Percentiles rank a stretch among this genome's conserved stretches.
phyloP scores from a whole-genome alignment of 2,329 filamentous ascomycete genomes.

The Trichophyton equinum region DNA sequence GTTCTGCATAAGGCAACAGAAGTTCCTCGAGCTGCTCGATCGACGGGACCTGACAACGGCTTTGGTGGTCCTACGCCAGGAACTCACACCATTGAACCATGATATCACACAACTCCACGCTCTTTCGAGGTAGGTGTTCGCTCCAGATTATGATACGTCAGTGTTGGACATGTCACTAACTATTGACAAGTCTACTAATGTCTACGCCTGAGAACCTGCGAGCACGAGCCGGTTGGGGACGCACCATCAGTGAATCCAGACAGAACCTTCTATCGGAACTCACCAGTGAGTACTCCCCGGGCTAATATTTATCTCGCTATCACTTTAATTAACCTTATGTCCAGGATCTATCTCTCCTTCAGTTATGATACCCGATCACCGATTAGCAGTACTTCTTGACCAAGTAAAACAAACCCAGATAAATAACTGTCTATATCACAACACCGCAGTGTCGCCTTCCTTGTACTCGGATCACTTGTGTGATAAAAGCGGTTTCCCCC shows the following conservation, averaged over 20 bases:
- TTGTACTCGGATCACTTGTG: conserved; percentile 83
- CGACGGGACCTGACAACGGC: conserved; percentile 59
- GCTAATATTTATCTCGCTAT: background rate
- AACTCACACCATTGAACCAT: conserved; percentile 74
- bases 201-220: conserved; percentile 68
- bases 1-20: conserved; percentile 83
- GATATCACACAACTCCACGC: conserved; percentile 67
- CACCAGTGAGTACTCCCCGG: conserved; percentile 50
- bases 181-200: conserved; percentile 61
- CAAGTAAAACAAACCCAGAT: conserved; percentile 79
- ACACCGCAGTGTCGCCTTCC: conserved; percentile 62
- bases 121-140: conserved; percentile 51
- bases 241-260: conserved; percentile 61
- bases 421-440: conserved; percentile 76
- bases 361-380: conserved; percentile 90
- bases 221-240: conserved; percentile 70
- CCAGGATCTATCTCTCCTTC: conserved; percentile 82
- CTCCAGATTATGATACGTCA: too few relatives aligned
- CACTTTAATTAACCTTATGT: conserved; percentile 13
- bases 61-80: conserved; percentile 69
- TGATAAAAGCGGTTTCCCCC: conserved; percentile 66
- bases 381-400: conserved; percentile 66
- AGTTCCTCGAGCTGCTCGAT: conserved; percentile 85
- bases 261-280: conserved; percentile 64
- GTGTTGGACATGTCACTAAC: background rate